Base-by-base conservation (phyloP, 1,284 basidiomycete genomes). In the Ustanciosporium gigantosporum region DNA sequence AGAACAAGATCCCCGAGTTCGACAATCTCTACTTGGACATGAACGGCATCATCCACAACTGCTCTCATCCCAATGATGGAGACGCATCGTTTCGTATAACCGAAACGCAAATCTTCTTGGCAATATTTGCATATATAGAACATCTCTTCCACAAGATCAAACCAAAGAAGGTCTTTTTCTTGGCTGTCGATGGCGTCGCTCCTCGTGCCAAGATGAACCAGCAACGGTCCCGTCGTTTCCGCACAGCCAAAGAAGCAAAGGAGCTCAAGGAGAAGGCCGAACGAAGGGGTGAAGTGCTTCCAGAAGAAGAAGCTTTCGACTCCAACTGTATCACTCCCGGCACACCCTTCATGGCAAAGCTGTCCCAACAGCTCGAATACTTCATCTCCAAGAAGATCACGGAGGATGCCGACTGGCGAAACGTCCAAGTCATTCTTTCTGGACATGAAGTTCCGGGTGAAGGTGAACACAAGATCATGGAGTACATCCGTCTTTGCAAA, bases 171-270 rank as follows among this genome's bases (percentile, higher is more conserved):
- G 68, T 79, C 36, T 80, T 81, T 65, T 96, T 94, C 80, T 93
- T 98, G 87, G 95, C 95, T 22, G 87, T 99, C 38, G 95, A 98
- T 78, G 95, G 95, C 53, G 93, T 97, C 14, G 95, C 95, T 0
- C 95, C 95, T 3, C 84, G 95, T 47, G 95, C 95, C 38, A 99
- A 99, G 84, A 97, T 98, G 95, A 99, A 99, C 79, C 94, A 99
- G 79, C 95, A 99, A 78, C 64, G 75, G 24, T 62, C 55, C 7
- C 83, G 95, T 42, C 86, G 95, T 44, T 99, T 98, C 82, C 83
- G 93, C 48, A 92, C 94, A 0, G 93, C 93, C 3, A 91, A 89
- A 79, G 94, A 97, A 78, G 90, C 88, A 15, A 88, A 85, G 72
- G 92, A 97, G 77, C 81, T 89, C 41, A 82, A 87, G 47, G 89